Evolutionary conservation across 192 early-diverging fungal species (phyloP).

Genomic region (Powellomyces hirtus): DNA sequence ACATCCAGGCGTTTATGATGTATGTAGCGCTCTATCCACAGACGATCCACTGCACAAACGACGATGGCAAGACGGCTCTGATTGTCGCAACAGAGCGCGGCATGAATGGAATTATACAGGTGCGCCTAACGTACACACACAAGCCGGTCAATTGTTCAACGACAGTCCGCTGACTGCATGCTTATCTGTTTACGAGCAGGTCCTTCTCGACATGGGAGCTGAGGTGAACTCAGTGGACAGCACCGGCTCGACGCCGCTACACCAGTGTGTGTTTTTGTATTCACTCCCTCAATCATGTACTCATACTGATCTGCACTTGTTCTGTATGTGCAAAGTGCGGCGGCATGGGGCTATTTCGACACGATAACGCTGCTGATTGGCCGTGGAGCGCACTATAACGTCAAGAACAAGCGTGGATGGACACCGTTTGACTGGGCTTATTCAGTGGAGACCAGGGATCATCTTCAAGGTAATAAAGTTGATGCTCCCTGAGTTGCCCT

Average conservation of each 20-base stretch:
- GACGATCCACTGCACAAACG: constrained; percentile 35
- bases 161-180: not conserved
- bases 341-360: constrained; percentile 46
- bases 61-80: constrained; percentile 44
- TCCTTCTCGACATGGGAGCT: constrained; percentile 42
- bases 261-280: constrained; percentile 39
- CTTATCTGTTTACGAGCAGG: too few relatives aligned
- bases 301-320: not conserved
- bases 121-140: too few relatives aligned
- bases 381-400: constrained; percentile 37
- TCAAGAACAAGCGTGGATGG: constrained; percentile 45
- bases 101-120: constrained; percentile 29
- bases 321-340: constrained; percentile 23
- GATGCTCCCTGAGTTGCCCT: not conserved
- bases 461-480: constrained; percentile 34
- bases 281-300: too few relatives aligned
- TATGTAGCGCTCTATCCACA: constrained; percentile 39
- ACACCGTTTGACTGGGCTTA: constrained; percentile 52
- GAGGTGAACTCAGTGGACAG: constrained; percentile 41
- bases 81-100: constrained; percentile 43
- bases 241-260: constrained; percentile 47
- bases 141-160: not conserved
- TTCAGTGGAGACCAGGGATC: constrained; percentile 37
- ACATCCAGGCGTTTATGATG: constrained; percentile 32
- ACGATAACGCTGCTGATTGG: constrained; percentile 43